Evolutionary conservation across 495 filamentous ascomycete genomes (phyloP), one percentile per base, ranked within the genome.

Genomic region (Trichocladium antarcticum): DNA sequence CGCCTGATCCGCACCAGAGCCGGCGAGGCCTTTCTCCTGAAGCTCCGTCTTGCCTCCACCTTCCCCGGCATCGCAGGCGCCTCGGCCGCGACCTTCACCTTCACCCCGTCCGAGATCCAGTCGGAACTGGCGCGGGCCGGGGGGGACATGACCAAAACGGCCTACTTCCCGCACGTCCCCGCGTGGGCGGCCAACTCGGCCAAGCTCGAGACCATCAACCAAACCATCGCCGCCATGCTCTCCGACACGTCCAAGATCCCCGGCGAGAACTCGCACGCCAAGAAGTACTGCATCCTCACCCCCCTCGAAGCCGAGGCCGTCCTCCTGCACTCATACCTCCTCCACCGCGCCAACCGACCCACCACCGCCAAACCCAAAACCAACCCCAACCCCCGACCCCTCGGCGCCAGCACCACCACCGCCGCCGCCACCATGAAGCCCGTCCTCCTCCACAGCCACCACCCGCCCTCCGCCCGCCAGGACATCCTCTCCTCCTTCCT

Each of bases 271-370:
- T 43, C 42, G 27, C 9, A 22, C 14, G 24, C 48, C 37, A 62
- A 63, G 31, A 63, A 61, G 16, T 43, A 54, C 22, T 35, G 52
- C 35, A 32, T 63, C 36, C 50, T 63, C 37, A 43, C 55, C n/a
- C 58, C 61, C 10, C 42, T 53, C 45, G 54, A 57, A 24, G 43
- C 53, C 29, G 61, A 63, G 19, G 32, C 58, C 11, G 16, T 55
- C 2, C 49, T 63, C 31, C 10, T 63, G 9, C 41, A 43, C 14
- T 22, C 24, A 40, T 55, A 51, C 43, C 54, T 62, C 11, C 45
- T 51, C 27, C 40, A 28, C 21, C 35, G 10, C 5, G 27, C 34
- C 16, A 32, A 15, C 6, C 15, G 11, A n/a, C 11, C 27, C 27
- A 8, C 14, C 14, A 9, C 17, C n/a, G n/a, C 17, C 9, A 32